Base-by-base conservation (phyloP, 768 basidiomycete genomes). In the Lactarius sp. region DNA sequence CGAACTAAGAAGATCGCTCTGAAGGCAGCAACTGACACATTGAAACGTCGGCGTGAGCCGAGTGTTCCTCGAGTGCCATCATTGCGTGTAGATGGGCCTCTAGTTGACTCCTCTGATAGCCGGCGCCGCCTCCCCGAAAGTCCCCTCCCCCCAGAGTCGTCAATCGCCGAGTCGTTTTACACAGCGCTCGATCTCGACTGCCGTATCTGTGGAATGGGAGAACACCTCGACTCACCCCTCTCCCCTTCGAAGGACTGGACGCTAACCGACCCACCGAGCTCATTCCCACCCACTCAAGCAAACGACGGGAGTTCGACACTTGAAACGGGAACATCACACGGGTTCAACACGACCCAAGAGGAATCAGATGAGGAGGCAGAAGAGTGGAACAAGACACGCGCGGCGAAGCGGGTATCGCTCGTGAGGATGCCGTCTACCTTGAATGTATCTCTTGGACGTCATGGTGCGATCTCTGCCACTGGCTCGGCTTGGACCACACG, bases 371-470 rank as follows among this genome's bases (percentile, higher is more conserved):
- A 92, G 72, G 80, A 87, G 73, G 91, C 92, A n/a, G 92, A 93
- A 72, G 87, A 88, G 56, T 94, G 92, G 92, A 79, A 90, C 74
- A 85, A 85, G 72, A 94, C 92, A 1, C 85, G 87, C 53, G 88
- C 86, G 41, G 91, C 90, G 14, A 88, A 91, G 68, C 86, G 92
- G 9, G 92, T 94, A 9, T 94, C 91, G 10, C 77, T 94, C 49
- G 88, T 92, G 50, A 81, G 82, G 62, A 73, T 92, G 31, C 90
- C 91, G 27, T 83, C 88, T 10, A 76, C 79, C 58, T 71, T 82
- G 61, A 73, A 74, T 56, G 72, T 77, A 50, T 70, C 65, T 64
- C 72, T 66, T 61, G 73, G 58, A 20, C 67, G 61, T 20, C 37
- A 53, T 12, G 66, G 51, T 36, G n/a, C 55, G 12, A n/a, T 27